These are phyloP conservation scores for Nadsonia commutata DNA, from an alignment of 1,139 yeast genomes.

Conservation along the genomic window DNA sequence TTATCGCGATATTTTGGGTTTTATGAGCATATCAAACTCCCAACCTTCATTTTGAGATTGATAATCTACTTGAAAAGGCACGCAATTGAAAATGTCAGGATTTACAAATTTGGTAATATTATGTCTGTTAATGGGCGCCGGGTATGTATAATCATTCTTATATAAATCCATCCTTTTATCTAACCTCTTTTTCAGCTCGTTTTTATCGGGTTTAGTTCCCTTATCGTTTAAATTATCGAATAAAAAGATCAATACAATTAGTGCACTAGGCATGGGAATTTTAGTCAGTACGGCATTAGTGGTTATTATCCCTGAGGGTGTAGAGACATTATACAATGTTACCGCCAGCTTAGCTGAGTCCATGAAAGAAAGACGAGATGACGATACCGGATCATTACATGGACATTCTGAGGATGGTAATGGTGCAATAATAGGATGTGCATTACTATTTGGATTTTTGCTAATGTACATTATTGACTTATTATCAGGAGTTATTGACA, in stretches of 20 bases:
- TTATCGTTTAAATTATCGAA: slow-evolving; percentile 22
- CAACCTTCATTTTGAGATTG: no score
- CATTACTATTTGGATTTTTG: slow-evolving; percentile 36
- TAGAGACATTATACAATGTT: slow-evolving; percentile 30
- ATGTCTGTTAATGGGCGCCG: slow-evolving; percentile 18
- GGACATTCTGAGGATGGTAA: slow-evolving; percentile 10
- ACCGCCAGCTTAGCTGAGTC: not conserved
- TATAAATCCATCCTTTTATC: not conserved
- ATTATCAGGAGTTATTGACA: not conserved
- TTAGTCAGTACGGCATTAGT: slow-evolving; percentile 49
- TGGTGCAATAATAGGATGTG: slow-evolving; percentile 19
- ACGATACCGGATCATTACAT: slow-evolving; percentile 8
- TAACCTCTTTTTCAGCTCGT: slow-evolving; percentile 15
- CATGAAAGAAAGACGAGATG: slow-evolving; percentile 8
- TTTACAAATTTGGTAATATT: slow-evolving; percentile 15
- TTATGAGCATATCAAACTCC: no score
- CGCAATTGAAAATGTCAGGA: no score
- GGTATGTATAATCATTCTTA: slow-evolving; percentile 9
- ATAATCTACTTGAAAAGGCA: no score
- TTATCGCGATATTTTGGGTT: no score
- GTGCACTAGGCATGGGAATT: slow-evolving; percentile 47
- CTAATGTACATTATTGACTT: slow-evolving; percentile 36
- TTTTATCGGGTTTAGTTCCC: slow-evolving; percentile 27
- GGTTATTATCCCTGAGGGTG: slow-evolving; percentile 61
- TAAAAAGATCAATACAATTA: slow-evolving; percentile 21